These are phyloP conservation scores for Stephania japonica DNA, from an alignment of 164 flowering plant genomes.

Conservation along the genomic window DNA sequence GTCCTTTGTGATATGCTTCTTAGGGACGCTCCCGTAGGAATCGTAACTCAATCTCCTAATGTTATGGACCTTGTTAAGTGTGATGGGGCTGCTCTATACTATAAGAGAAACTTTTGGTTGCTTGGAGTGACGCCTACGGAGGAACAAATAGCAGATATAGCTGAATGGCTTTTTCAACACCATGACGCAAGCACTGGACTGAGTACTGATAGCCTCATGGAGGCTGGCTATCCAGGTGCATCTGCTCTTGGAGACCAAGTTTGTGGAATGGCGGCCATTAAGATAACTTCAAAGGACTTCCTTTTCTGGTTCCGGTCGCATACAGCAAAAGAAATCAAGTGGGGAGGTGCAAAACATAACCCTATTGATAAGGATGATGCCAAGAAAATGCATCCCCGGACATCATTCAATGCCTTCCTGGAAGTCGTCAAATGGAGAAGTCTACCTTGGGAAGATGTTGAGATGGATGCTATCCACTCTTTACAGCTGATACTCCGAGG, in stretches of 20 bases:
- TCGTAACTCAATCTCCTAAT: slow-evolving; percentile 64
- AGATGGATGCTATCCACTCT: slow-evolving; percentile 89
- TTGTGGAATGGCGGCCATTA: slow-evolving; percentile 74
- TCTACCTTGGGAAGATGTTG: slow-evolving; percentile 79
- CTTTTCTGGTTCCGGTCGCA: slow-evolving; percentile 82
- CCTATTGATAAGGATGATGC: slow-evolving; percentile 61
- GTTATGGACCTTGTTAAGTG: slow-evolving; percentile 75
- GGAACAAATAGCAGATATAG: slow-evolving; percentile 48
- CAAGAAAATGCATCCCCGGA: slow-evolving; percentile 75
- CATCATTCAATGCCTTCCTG: slow-evolving; percentile 81
- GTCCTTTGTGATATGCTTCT: slow-evolving; percentile 80
- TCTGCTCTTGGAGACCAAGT: slow-evolving; percentile 51
- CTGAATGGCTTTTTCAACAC: slow-evolving; percentile 49
- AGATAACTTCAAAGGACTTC: slow-evolving; percentile 49
- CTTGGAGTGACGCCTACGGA: slow-evolving; percentile 72
- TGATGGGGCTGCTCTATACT: slow-evolving; percentile 76
- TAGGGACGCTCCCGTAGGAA: slow-evolving; percentile 61
- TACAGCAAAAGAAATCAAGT: slow-evolving; percentile 66
- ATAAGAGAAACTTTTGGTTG: slow-evolving; percentile 41
- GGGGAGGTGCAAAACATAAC: slow-evolving; percentile 87
- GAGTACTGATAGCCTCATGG: slow-evolving; percentile 71
- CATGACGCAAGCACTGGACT: slow-evolving; percentile 52
- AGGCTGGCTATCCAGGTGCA: slow-evolving; percentile 70
- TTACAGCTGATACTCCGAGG: slow-evolving; percentile 72
- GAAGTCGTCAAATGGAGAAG: slow-evolving; percentile 72